phyloP scores from a whole-genome alignment of 352 stramenopile species.

The Globisporangium echinulatum region DNA sequence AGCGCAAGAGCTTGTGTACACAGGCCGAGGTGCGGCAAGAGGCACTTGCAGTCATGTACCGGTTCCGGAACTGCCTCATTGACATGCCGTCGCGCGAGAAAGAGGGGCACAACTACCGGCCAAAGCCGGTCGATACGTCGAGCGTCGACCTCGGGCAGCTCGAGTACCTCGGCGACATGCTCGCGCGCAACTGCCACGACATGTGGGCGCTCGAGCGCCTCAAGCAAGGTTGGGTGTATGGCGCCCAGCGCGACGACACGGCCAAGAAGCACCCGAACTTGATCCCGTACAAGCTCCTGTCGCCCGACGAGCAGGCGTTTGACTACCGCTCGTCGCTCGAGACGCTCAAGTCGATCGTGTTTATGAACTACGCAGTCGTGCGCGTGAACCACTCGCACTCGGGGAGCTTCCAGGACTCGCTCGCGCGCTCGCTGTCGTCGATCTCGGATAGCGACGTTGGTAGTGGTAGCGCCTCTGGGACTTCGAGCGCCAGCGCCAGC shows the following conservation, averaged over 20 bases:
- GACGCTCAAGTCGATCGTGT: constrained; percentile 84
- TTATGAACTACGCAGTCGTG: constrained; percentile 84
- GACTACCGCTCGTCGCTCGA: constrained; percentile 85
- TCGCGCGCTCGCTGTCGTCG: constrained; percentile 61
- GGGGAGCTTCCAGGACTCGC: constrained; percentile 56
- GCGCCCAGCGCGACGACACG: constrained; percentile 57
- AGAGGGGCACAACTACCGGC: constrained; percentile 82
- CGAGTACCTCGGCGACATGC: constrained; percentile 64
- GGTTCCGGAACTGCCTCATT: constrained; percentile 83
- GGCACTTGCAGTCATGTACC: constrained; percentile 83
- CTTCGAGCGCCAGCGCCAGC: constrained; percentile 3
- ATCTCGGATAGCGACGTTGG: constrained; percentile 40
- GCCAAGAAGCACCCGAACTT: constrained; percentile 78
- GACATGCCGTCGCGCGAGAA: constrained; percentile 87
- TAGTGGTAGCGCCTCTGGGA: not conserved
- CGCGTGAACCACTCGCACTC: constrained; percentile 38
- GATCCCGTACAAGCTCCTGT: constrained; percentile 76
- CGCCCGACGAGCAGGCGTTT: constrained; percentile 74
- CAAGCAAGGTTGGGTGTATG: constrained; percentile 82
- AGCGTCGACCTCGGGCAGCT: constrained; percentile 65
- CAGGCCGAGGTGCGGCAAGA: constrained; percentile 71
- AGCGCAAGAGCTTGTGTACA: constrained; percentile 53
- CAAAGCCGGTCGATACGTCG: constrained; percentile 79
- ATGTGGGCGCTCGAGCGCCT: constrained; percentile 82
- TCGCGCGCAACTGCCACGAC: constrained; percentile 83